Base-by-base conservation (phyloP, 805 yeast species). In the Candida tibetensis region DNA sequence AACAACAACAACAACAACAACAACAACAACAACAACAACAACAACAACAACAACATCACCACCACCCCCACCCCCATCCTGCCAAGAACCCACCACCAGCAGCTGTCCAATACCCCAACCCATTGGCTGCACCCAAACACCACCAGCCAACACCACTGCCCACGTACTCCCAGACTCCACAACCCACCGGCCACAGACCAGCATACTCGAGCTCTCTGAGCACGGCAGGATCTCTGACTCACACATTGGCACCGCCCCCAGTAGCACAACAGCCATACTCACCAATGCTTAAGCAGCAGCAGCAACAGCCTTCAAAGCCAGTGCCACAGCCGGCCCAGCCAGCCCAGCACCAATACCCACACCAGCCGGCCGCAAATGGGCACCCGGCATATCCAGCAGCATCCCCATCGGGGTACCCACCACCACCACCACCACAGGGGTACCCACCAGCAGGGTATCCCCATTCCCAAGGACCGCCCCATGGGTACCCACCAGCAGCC, bases 281-380 rank as follows among this genome's bases (percentile, higher is more conserved):
- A n/a, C n/a, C n/a, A n/a, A n/a, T n/a, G n/a, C n/a, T n/a, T n/a
- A n/a, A n/a, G n/a, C n/a, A n/a, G n/a, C n/a, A n/a, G n/a, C n/a
- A n/a, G n/a, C n/a, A n/a, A n/a, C n/a, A n/a, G n/a, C n/a, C 14
- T 17, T 17, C 22, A 30, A 30, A 22, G 7, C n/a, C 37, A 17
- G 17, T 12, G 30, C 25, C 17, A 17, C 37, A 17, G 9, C 37
- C n/a, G 14, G 31, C 28, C 13, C 41, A 45, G 35, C 15, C 48
- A 35, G 33, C 42, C 34, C 32, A 28, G 10, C 50, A 47, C 1
- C 46, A 48, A 4, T 55, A 46, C 2, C 48, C 43, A 12, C 36
- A 21, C 17, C 18, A 37, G 21, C 31, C 34, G 5, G 34, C 35
- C 15, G 32, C n/a, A n/a, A n/a, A n/a, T n/a, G n/a, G 28, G 1